phyloP scores from a whole-genome alignment of 2,329 filamentous ascomycete species.

The Pezicula carpinea region DNA sequence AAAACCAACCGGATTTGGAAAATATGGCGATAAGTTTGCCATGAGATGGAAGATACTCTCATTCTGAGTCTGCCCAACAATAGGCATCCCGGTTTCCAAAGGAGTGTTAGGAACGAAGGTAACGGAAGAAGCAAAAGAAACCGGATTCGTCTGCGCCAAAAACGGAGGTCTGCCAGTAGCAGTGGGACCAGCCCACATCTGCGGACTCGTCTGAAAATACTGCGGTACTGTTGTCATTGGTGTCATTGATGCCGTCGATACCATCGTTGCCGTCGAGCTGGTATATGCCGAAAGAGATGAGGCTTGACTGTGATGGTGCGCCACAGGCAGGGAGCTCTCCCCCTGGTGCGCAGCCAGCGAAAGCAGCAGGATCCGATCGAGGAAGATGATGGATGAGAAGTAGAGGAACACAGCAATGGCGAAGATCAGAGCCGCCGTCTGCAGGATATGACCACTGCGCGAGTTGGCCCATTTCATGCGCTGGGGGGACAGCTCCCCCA shows the following conservation, averaged over 20 bases:
- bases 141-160: constrained; percentile 64
- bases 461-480: neutral
- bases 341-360: neutral
- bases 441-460: constrained; percentile 1
- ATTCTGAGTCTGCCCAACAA: constrained; percentile 54
- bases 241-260: neutral
- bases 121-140: constrained; percentile 52
- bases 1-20: constrained; percentile 62
- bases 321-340: neutral
- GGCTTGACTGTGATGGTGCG: constrained; percentile 2
- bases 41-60: constrained; percentile 67
- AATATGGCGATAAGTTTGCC: constrained; percentile 66
- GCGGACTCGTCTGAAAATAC: constrained; percentile 58
- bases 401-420: constrained; percentile 6
- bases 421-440: constrained; percentile 3
- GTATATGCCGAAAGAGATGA: no score
- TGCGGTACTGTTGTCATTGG: constrained; percentile 45
- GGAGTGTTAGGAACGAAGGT: constrained; percentile 66
- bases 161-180: constrained; percentile 67
- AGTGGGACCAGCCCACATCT: constrained; percentile 60
- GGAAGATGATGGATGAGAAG: constrained; percentile 15
- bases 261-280: neutral
- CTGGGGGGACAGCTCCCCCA: neutral
- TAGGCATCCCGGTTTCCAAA: constrained; percentile 66
- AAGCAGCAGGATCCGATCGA: neutral